A percentile compares a stretch with the other conserved stretches of the same genome.
Evolutionary conservation across 306 rosid genomes (phyloP).

Genomic region (Pachyrhizus erosus): DNA sequence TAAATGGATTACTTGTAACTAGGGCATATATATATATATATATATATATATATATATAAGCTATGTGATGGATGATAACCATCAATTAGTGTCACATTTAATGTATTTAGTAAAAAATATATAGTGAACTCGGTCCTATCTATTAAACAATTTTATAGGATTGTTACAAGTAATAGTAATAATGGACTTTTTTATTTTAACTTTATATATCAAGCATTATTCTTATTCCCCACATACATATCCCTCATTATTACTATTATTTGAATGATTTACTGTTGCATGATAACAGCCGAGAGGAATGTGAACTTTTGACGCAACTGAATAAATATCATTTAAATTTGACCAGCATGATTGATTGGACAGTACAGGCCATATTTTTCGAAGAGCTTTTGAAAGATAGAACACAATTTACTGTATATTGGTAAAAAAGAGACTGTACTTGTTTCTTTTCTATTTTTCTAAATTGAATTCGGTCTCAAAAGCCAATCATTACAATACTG

Average conservation of each 20-base stretch:
- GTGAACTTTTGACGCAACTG: slow-evolving; percentile 50
- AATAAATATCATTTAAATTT: slow-evolving; percentile 48
- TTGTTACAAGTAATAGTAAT: background rate
- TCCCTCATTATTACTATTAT: background rate
- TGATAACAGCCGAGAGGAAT: slow-evolving; percentile 37
- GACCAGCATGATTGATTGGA: slow-evolving; percentile 58
- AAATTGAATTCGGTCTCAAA: slow-evolving; percentile 24
- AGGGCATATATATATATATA: background rate
- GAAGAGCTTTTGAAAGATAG: slow-evolving; percentile 37
- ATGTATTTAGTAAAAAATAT: background rate
- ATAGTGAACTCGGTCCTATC: no score
- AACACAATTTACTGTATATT: slow-evolving; percentile 42
- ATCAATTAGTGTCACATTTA: background rate
- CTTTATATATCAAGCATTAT: background rate
- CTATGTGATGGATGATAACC: background rate
- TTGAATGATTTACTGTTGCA: slow-evolving; percentile 31
- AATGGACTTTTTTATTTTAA: background rate
- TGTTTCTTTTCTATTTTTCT: slow-evolving; percentile 6
- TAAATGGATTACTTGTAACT: no score
- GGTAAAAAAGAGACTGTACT: slow-evolving; percentile 44
- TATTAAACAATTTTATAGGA: background rate
- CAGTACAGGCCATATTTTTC: slow-evolving; percentile 50
- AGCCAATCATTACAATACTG: slow-evolving; percentile 44
- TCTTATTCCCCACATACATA: background rate
- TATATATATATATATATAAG: no score